Percentiles rank a stretch among this genome's conserved stretches.
These are phyloP conservation scores for Podosphaera aphanis DNA, from an alignment of 2,329 filamentous ascomycete species.

Conservation along the genomic window DNA sequence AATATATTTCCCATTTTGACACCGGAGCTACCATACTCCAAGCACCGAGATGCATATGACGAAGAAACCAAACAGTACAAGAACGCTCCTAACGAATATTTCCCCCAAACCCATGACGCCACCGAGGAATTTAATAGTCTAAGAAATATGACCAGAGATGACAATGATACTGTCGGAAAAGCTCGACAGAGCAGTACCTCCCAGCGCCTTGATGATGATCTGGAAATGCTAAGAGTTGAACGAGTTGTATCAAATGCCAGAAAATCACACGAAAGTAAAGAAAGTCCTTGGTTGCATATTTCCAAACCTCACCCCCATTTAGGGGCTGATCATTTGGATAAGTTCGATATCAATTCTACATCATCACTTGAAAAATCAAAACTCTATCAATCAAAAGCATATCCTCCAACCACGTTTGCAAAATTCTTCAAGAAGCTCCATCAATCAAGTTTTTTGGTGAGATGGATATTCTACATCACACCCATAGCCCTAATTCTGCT, in stretches of 20 bases:
- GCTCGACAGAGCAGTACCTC: constrained; percentile 29
- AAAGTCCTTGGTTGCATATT: constrained; percentile 4
- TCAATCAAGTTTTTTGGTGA: constrained; percentile 38
- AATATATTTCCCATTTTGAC: neutral
- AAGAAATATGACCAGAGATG: neutral
- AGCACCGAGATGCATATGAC: neutral
- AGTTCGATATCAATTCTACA: constrained; percentile 29
- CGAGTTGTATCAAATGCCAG: constrained; percentile 22
- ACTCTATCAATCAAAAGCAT: constrained; percentile 38
- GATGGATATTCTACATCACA: constrained; percentile 49
- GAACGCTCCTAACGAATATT: neutral
- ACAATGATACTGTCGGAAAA: neutral
- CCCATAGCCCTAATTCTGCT: constrained; percentile 40
- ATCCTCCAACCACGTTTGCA: constrained; percentile 36
- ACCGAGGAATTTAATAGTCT: neutral
- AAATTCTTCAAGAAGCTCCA: constrained; percentile 42
- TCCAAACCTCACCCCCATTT: constrained; percentile 26
- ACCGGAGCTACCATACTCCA: neutral
- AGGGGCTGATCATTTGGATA: constrained; percentile 34
- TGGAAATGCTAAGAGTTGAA: constrained; percentile 41
- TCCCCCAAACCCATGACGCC: neutral
- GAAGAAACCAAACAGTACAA: neutral
- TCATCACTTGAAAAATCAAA: constrained; percentile 43
- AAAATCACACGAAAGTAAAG: constrained; percentile 11
- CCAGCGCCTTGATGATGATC: constrained; percentile 38